A percentile compares a stretch with the other conserved stretches of the same genome.
Conservation (phyloP, 2,329 filamentous ascomycete genomes). For the Exophiala dermatitidis region DNA sequence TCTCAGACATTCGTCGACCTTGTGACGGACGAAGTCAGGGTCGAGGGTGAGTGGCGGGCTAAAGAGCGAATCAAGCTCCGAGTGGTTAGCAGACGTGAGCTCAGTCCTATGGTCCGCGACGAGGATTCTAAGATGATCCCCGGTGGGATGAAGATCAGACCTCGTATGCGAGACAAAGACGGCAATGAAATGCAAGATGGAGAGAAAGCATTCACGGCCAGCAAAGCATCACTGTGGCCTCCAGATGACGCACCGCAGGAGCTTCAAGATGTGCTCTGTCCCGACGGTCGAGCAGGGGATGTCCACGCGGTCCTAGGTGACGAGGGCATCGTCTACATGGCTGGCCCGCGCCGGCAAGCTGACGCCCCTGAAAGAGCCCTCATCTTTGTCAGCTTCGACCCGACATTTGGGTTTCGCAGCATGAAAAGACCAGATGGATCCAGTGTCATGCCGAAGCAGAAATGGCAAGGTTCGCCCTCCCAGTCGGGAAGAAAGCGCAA, state of each 20-base stretch:
- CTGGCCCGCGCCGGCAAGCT: slow-evolving; percentile 26
- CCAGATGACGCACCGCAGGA: slow-evolving; percentile 34
- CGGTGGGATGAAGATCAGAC: slow-evolving; percentile 28
- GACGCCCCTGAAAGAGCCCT: slow-evolving; percentile 30
- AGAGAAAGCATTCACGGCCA: slow-evolving; percentile 36
- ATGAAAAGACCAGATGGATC: slow-evolving; percentile 22
- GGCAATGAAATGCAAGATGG: slow-evolving; percentile 30
- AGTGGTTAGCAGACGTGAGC: slow-evolving; percentile 38
- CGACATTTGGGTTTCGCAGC: slow-evolving; percentile 30
- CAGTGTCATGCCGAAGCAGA: slow-evolving; percentile 2
- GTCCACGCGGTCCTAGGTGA: slow-evolving; percentile 36
- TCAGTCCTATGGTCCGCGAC: slow-evolving; percentile 34
- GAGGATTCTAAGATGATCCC: slow-evolving; percentile 24
- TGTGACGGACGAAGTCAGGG: slow-evolving; percentile 35
- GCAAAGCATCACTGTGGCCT: slow-evolving; percentile 39
- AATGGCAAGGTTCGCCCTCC: not conserved
- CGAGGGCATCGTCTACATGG: slow-evolving; percentile 37
- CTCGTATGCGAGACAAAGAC: slow-evolving; percentile 28
- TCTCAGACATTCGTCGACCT: slow-evolving; percentile 39
- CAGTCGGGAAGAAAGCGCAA: slow-evolving; percentile 7
- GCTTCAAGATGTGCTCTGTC: slow-evolving; percentile 36
- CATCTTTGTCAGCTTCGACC: slow-evolving; percentile 38
- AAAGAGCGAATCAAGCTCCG: slow-evolving; percentile 38
- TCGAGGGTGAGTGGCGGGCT: slow-evolving; percentile 28
- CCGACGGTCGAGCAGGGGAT: slow-evolving; percentile 30